Evolutionary conservation across 2,329 filamentous ascomycete genomes (phyloP).

Genomic region (Boeremia exigua): DNA sequence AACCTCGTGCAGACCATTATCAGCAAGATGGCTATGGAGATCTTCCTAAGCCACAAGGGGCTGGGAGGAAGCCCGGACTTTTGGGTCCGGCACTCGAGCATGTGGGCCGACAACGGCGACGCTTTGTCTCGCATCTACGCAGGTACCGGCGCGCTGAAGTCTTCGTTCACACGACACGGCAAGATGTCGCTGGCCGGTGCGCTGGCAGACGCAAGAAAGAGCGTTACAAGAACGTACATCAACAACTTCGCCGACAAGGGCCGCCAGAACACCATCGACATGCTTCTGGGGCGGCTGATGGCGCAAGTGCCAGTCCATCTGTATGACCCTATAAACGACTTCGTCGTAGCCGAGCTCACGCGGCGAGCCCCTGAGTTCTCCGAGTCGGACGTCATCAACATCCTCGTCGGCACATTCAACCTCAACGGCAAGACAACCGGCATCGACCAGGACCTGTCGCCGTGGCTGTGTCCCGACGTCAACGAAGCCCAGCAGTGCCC

Average conservation of each 20-base stretch:
- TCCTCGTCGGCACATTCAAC: conserved; percentile 92
- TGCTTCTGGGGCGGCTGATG: conserved; percentile 83
- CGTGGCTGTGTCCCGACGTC: conserved; percentile 80
- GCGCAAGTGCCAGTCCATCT: conserved; percentile 84
- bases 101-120: conserved; percentile 98
- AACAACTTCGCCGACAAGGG: conserved; percentile 97
- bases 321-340: conserved; percentile 94
- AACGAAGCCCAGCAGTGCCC: conserved; percentile 68
- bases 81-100: conserved; percentile 87
- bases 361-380: conserved; percentile 75
- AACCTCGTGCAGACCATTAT: conserved; percentile 96
- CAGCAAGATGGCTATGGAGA: conserved; percentile 88
- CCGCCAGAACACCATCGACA: conserved; percentile 91
- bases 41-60: conserved; percentile 76
- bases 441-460: conserved; percentile 76
- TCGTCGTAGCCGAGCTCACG: conserved; percentile 76
- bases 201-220: conserved; percentile 94
- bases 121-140: conserved; percentile 94
- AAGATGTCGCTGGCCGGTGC: conserved; percentile 96
- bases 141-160: conserved; percentile 92
- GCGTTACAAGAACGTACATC: conserved; percentile 90
- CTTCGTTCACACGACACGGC: conserved; percentile 89
- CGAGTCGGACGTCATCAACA: conserved; percentile 73
- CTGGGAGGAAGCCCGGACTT: conserved; percentile 78
- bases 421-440: conserved; percentile 86